Base-by-base conservation (phyloP, 495 filamentous ascomycete species). In the Aspergillus sparsus region DNA sequence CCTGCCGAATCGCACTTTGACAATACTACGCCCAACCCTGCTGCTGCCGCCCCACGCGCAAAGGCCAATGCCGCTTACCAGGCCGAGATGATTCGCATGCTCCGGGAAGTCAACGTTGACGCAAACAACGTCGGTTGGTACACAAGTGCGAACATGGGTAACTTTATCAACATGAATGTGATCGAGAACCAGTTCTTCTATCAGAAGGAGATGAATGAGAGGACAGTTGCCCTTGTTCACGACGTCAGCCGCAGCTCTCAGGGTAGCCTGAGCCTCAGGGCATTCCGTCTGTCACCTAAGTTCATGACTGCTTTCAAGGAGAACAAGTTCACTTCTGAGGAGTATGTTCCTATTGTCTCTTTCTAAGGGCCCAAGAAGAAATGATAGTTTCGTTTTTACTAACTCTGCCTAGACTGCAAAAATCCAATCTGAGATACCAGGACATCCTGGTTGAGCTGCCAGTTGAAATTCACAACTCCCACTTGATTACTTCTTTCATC, bases 51-150 rank as follows among this genome's bases (percentile, higher is more conserved):
- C 37, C 94, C 94, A 58, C 85, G 94, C 55, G 87, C 92, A 16
- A 98, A 98, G 80, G 83, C 89, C 50, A 97, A 96, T 71, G 81
- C 85, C 13, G 79, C 77, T 60, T 98, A 98, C 74, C 93, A 97
- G 78, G 89, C 87, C 60, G 95, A 98, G 77, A 98, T 98, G 94
- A 92, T 98, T 72, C 89, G 90, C 64, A 93, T 92, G 74, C 81
- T 98, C 39, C 86, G 92, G 69, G 95, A 97, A 75, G 95, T 98
- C 66, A 98, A 98, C 71, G 90, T 98, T 56, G 94, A 98, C 74
- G 94, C 94, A 62, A 96, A 98, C 80, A 96, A 91, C 66, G 92
- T 95, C 56, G 94, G 94, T 58, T 98, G 93, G 93, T 98, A 98
- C 77, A 96, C 91, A 55, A 97, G 92, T 76, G 92, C 93, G 59